phyloP scores from a whole-genome alignment of 1,139 yeast genomes.

The Nakaseomyces uthaithaninus region DNA sequence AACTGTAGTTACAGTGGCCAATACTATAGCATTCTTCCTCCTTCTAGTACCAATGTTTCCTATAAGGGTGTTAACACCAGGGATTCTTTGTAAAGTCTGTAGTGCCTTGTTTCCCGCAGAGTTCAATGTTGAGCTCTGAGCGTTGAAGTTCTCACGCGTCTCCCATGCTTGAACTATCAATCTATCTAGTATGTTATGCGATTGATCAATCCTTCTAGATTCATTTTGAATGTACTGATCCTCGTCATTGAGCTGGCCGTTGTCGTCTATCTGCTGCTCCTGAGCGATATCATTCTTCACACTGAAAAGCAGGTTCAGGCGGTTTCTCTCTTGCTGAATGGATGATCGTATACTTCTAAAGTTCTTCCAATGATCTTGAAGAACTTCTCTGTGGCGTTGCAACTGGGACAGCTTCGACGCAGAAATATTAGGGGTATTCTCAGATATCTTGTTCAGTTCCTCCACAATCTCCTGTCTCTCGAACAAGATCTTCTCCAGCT shows the following conservation, averaged over 20 bases:
- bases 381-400: conserved; percentile 69
- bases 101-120: conserved; percentile 60
- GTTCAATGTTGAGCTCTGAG: conserved; percentile 59
- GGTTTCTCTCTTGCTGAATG: conserved; percentile 66
- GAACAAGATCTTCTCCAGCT: conserved; percentile 37
- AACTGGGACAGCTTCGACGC: conserved; percentile 75
- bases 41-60: conserved; percentile 80
- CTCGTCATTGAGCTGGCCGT: conserved; percentile 31
- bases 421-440: conserved; percentile 51
- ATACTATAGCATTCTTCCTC: conserved; percentile 78
- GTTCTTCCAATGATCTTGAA: conserved; percentile 61
- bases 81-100: conserved; percentile 57
- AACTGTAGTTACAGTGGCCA: conserved; percentile 62
- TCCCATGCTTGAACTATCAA: conserved; percentile 76
- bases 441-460: conserved; percentile 39
- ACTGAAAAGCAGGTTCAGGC: conserved; percentile 61
- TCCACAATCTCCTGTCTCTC: conserved; percentile 38
- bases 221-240: conserved; percentile 75
- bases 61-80: conserved; percentile 73
- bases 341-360: conserved; percentile 51
- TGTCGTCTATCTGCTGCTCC: conserved; percentile 24
- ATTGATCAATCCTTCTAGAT: conserved; percentile 59
- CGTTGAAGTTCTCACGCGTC: conserved; percentile 74
- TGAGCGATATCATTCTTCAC: conserved; percentile 65
- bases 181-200: conserved; percentile 71